Evolutionary conservation across 116 monocot genomes (phyloP).

Genomic region (Thalassia testudinum): DNA sequence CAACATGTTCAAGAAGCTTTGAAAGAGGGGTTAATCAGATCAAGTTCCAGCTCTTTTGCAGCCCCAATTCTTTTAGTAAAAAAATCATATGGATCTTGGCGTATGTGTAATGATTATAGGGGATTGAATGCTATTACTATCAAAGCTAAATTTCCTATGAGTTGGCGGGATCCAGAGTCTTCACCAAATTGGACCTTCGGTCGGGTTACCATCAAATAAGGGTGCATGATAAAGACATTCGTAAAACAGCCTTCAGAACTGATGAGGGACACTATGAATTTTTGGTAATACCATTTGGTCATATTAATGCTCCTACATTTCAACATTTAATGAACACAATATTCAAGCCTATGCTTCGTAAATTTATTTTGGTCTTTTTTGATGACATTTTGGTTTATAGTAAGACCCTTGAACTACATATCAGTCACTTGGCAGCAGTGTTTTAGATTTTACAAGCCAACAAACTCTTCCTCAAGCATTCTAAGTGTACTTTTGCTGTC

Average conservation of each 20-base stretch:
- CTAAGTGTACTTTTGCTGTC: neutral
- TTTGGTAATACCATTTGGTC: neutral
- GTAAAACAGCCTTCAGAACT: neutral
- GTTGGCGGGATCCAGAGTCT: neutral
- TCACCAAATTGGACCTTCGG: neutral
- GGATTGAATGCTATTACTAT: neutral
- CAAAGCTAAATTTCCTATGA: neutral
- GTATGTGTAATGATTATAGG: neutral
- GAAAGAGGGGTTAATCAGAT: neutral
- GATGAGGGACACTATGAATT: constrained; percentile 6
- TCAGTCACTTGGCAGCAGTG: neutral
- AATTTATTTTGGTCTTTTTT: constrained; percentile 1
- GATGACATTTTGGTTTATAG: neutral
- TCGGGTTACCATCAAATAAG: neutral
- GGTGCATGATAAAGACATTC: neutral
- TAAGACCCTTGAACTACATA: neutral
- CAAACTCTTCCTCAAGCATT: neutral
- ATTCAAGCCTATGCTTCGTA: neutral
- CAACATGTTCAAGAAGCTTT: neutral
- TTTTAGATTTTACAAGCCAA: neutral
- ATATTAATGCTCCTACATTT: neutral
- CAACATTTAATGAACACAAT: constrained; percentile 2
- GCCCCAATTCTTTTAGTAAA: neutral
- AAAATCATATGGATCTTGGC: neutral
- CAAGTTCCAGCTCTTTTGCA: neutral